These are phyloP conservation scores for Suillus cothurnatus DNA, from an alignment of 768 basidiomycete species.

Conservation along the genomic window DNA sequence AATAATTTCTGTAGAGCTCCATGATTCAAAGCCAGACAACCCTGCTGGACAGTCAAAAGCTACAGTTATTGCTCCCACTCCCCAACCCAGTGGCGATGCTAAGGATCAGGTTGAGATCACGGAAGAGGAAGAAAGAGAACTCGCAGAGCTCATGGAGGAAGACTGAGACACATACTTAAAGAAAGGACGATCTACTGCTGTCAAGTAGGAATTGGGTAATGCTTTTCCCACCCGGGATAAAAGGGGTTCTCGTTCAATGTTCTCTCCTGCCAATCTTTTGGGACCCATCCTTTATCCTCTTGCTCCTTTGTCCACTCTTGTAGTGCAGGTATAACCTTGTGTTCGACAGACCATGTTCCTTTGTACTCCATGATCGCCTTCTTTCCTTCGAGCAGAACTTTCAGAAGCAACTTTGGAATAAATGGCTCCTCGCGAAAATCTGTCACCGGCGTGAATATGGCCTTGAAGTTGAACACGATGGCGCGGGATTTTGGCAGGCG, in stretches of 20 bases:
- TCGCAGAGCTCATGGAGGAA: constrained; percentile 73
- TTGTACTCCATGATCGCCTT: constrained; percentile 46
- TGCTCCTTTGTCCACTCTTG: constrained; percentile 50
- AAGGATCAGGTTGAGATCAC: constrained; percentile 52
- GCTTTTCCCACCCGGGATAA: constrained; percentile 48
- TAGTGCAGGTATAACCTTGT: constrained; percentile 48
- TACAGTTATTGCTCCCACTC: constrained; percentile 28
- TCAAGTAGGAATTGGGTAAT: constrained; percentile 20
- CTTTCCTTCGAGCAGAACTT: constrained; percentile 44
- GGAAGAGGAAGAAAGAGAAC: constrained; percentile 88
- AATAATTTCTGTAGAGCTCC: constrained; percentile 25
- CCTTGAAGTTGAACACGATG: constrained; percentile 56
- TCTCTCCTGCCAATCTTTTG: constrained; percentile 48
- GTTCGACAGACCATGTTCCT: constrained; percentile 41
- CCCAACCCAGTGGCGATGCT: constrained; percentile 28
- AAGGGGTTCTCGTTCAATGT: constrained; percentile 55
- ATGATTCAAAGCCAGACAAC: constrained; percentile 25
- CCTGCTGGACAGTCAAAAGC: constrained; percentile 19
- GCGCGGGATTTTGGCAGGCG: constrained; percentile 49
- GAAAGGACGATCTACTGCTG: neutral
- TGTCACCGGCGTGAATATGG: constrained; percentile 51
- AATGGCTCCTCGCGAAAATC: constrained; percentile 48
- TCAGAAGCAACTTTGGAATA: constrained; percentile 48
- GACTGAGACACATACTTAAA: constrained; percentile 16
- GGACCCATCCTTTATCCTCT: constrained; percentile 47